These are phyloP conservation scores for Dryadomyces quercus-mongolicae DNA, from an alignment of 2,329 filamentous ascomycete genomes.

Conservation along the genomic window DNA sequence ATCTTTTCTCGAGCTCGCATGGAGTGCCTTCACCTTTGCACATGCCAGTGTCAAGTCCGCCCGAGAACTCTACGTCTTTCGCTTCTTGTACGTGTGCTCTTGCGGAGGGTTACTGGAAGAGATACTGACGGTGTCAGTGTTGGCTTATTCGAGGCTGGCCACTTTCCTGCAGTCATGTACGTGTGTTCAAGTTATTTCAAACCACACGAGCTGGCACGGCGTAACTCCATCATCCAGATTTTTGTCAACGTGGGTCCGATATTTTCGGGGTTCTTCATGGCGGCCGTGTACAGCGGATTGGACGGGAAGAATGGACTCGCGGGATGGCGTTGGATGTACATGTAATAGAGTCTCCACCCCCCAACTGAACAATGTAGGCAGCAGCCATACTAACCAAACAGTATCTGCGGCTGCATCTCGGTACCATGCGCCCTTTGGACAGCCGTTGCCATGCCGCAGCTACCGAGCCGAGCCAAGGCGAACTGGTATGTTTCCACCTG, in stretches of 20 bases:
- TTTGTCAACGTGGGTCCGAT: constrained; percentile 16
- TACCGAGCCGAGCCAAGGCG: constrained; percentile 14
- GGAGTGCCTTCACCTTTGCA: constrained; percentile 18
- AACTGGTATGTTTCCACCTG: constrained; percentile 12
- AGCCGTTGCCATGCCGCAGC: constrained; percentile 16
- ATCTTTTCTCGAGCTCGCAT: constrained; percentile 34
- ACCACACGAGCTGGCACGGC: constrained; percentile 18
- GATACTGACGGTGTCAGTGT: constrained; percentile 9
- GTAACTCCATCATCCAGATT: constrained; percentile 18
- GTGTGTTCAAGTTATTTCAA: constrained; percentile 19
- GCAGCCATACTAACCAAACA: background rate
- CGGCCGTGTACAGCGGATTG: constrained; percentile 16
- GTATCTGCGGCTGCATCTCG: constrained; percentile 16
- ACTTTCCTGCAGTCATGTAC: constrained; percentile 19
- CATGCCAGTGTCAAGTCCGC: constrained; percentile 14
- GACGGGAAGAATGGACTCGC: constrained; percentile 13
- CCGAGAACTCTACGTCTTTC: constrained; percentile 16
- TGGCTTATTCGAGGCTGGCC: constrained; percentile 18
- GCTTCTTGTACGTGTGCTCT: constrained; percentile 12
- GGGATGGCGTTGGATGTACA: constrained; percentile 18
- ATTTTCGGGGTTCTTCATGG: constrained; percentile 18
- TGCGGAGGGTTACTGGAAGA: too few species aligned
- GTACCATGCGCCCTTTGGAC: constrained; percentile 17
- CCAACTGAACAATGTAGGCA: too few species aligned
- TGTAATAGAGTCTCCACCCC: constrained; percentile 5